phyloP scores from a whole-genome alignment of 768 basidiomycete genomes.

The Lactarius indigo region DNA sequence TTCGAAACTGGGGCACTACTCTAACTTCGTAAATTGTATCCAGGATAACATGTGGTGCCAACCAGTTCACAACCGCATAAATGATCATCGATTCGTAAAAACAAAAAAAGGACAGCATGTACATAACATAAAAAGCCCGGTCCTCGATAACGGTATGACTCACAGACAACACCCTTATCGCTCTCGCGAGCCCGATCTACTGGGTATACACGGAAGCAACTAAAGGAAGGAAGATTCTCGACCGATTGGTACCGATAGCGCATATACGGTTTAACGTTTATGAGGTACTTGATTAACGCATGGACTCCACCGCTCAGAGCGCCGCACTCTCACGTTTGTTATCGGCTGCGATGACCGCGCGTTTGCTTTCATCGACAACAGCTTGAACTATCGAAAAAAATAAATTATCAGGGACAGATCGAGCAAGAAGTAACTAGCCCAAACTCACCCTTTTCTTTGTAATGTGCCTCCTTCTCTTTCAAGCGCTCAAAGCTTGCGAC shows the following conservation, averaged over 20 bases:
- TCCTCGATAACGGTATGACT: conserved; percentile 6
- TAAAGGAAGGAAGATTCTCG: background rate
- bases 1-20: background rate
- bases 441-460: conserved; percentile 40
- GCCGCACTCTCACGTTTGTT: conserved; percentile 39
- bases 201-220: conserved; percentile 7
- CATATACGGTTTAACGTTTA: background rate
- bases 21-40: background rate
- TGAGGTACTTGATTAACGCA: background rate
- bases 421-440: background rate
- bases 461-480: conserved; percentile 40
- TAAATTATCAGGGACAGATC: background rate
- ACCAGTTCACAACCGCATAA: background rate
- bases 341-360: conserved; percentile 43
- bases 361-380: conserved; percentile 44
- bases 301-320: conserved; percentile 3
- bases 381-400: conserved; percentile 35
- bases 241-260: background rate
- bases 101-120: conserved; percentile 3
- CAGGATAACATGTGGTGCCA: background rate
- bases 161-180: background rate
- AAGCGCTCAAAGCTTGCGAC: conserved; percentile 38
- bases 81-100: background rate
- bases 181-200: background rate
- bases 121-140: conserved; percentile 13